These are phyloP conservation scores for Lactifluus subvellereus DNA, from an alignment of 768 basidiomycete species.

Conservation along the genomic window DNA sequence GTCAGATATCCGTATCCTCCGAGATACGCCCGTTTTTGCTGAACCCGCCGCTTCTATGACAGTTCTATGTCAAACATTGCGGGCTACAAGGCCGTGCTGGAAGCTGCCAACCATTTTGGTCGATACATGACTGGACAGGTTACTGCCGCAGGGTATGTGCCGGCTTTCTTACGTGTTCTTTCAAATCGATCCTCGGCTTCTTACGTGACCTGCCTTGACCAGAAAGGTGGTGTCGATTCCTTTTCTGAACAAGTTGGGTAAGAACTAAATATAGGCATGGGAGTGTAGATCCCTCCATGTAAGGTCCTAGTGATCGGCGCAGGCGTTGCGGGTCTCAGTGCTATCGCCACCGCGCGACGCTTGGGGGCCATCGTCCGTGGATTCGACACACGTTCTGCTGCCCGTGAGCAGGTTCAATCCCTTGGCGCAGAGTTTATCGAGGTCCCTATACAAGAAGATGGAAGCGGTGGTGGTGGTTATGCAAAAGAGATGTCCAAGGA, in stretches of 20 bases:
- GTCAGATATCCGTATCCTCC: conserved; percentile 33
- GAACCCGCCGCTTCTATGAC: not conserved
- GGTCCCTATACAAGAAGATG: conserved; percentile 73
- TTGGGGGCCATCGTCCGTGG: conserved; percentile 86
- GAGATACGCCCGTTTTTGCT: not conserved
- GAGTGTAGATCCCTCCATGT: conserved; percentile 67
- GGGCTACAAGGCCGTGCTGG: conserved; percentile 89
- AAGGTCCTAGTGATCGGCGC: conserved; percentile 86
- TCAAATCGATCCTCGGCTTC: not conserved
- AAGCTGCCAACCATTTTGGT: conserved; percentile 86
- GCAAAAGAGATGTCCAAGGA: conserved; percentile 90
- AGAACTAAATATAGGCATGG: conserved; percentile 6
- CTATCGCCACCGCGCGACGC: conserved; percentile 77
- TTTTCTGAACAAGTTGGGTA: not conserved
- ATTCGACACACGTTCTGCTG: conserved; percentile 81
- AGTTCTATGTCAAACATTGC: conserved; percentile 94
- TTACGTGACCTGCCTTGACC: conserved; percentile 4
- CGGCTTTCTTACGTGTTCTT: conserved; percentile 8
- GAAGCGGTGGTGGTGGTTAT: conserved; percentile 77
- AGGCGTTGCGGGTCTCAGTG: conserved; percentile 84
- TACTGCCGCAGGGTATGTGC: conserved; percentile 77
- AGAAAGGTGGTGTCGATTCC: conserved; percentile 38
- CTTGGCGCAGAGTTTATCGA: conserved; percentile 89
- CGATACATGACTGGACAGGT: conserved; percentile 88
- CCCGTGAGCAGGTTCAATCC: conserved; percentile 85